phyloP scores from a whole-genome alignment of 2,329 filamentous ascomycete genomes.

The Alternaria tenuissima region DNA sequence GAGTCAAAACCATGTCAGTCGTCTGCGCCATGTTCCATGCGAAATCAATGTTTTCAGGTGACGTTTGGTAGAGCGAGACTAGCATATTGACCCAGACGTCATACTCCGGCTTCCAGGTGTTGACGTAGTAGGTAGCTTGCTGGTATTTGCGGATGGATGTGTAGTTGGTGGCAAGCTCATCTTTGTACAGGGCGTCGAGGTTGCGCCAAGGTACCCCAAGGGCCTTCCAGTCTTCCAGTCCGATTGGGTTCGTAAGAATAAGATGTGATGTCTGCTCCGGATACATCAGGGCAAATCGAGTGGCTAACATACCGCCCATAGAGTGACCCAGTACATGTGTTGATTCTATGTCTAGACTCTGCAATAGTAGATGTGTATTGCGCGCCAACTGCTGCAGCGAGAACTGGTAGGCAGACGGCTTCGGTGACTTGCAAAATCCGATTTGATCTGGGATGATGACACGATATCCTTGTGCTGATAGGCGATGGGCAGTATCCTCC shows the following conservation, averaged over 20 bases:
- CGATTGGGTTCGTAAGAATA: conserved; percentile 62
- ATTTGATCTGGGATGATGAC: conserved; percentile 64
- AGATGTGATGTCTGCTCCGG: conserved; percentile 55
- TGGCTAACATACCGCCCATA: conserved; percentile 63
- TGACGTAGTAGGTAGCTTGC: conserved; percentile 41
- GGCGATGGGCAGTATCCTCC: conserved; percentile 57
- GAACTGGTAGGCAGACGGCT: conserved; percentile 62
- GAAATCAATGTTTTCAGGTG: conserved; percentile 53
- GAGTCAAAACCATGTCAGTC: conserved; percentile 65
- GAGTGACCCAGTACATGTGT: conserved; percentile 64
- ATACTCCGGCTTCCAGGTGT: conserved; percentile 59
- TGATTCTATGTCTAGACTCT: conserved; percentile 54
- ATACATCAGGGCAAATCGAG: conserved; percentile 62
- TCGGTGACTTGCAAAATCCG: conserved; percentile 66
- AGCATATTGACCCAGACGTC: conserved; percentile 66
- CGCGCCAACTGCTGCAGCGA: conserved; percentile 60
- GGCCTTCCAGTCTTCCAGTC: conserved; percentile 62
- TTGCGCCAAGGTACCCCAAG: conserved; percentile 36
- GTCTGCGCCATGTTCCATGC: conserved; percentile 60
- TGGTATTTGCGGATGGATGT: conserved; percentile 38
- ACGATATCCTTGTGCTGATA: conserved; percentile 58
- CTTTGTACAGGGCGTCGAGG: conserved; percentile 27
- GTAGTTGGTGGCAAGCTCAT: conserved; percentile 35
- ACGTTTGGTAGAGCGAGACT: conserved; percentile 58
- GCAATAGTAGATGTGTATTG: conserved; percentile 61